Evolutionary conservation across 2,329 filamentous ascomycete species (phyloP).

Genomic region (Cytospora chrysosperma): DNA sequence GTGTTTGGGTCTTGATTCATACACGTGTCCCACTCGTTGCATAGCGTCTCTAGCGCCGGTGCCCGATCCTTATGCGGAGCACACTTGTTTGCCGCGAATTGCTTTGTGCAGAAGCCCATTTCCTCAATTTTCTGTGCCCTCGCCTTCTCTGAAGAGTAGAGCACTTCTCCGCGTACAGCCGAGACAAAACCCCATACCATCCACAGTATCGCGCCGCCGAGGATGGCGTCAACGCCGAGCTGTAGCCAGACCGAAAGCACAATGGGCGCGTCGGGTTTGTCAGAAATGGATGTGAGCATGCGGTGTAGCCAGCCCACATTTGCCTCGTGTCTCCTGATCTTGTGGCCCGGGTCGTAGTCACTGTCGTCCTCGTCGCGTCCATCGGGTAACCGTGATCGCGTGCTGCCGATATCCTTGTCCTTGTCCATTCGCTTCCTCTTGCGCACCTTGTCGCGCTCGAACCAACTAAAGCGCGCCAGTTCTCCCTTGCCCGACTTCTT

Average conservation of each 20-base stretch:
- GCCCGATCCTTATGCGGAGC: conserved; percentile 58
- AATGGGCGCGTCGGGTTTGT: conserved; percentile 58
- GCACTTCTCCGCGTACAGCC: conserved; percentile 73
- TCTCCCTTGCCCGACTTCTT: conserved; percentile 63
- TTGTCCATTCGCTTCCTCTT: conserved; percentile 54
- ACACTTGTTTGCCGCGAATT: conserved; percentile 78
- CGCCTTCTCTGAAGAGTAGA: conserved; percentile 67
- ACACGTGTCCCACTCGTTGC: conserved; percentile 80
- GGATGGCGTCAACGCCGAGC: conserved; percentile 61
- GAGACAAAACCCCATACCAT: conserved; percentile 67
- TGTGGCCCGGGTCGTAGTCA: conserved; percentile 34
- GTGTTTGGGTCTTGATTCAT: conserved; percentile 80
- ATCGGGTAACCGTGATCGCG: conserved; percentile 45
- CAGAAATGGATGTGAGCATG: conserved; percentile 52
- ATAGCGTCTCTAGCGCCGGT: conserved; percentile 71
- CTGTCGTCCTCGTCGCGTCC: conserved; percentile 51
- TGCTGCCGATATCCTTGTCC: conserved; percentile 53
- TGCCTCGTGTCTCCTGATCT: conserved; percentile 29
- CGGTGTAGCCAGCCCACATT: conserved; percentile 40
- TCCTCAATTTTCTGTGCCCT: conserved; percentile 68
- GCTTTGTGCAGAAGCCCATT: conserved; percentile 69
- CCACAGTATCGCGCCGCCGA: conserved; percentile 58
- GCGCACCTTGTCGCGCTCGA: conserved; percentile 47
- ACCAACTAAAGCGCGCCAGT: conserved; percentile 50
- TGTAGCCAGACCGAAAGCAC: conserved; percentile 60